These are phyloP conservation scores for Colletotrichum shisoi DNA, from an alignment of 2,329 filamentous ascomycete genomes.

Conservation along the genomic window DNA sequence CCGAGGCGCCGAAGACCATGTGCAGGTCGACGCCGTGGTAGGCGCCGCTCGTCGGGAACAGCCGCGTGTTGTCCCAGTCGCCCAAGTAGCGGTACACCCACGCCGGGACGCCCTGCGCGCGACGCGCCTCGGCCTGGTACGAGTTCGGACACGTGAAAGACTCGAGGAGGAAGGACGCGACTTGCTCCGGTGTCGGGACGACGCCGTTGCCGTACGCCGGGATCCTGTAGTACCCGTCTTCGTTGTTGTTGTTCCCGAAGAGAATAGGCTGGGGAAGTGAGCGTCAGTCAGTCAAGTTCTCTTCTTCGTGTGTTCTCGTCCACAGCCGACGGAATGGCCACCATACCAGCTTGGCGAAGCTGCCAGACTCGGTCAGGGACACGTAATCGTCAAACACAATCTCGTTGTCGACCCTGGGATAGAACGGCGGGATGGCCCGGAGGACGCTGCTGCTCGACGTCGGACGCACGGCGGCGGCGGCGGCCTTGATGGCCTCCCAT, in stretches of 20 bases:
- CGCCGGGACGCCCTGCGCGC: constrained; percentile 47
- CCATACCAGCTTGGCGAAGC: constrained; percentile 47
- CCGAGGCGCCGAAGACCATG: constrained; percentile 56
- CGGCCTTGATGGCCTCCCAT: constrained; percentile 50
- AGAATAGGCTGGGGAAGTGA: constrained; percentile 49
- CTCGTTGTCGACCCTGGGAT: constrained; percentile 52
- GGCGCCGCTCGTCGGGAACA: constrained; percentile 56
- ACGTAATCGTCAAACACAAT: constrained; percentile 54
- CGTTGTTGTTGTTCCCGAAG: constrained; percentile 55
- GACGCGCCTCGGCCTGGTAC: constrained; percentile 50
- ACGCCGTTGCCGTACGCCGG: constrained; percentile 52
- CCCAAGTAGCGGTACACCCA: constrained; percentile 60
- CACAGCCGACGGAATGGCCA: fast-evolving
- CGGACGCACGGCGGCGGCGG: constrained; percentile 49
- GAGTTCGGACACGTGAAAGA: constrained; percentile 58
- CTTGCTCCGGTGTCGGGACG: constrained; percentile 50
- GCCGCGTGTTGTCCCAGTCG: constrained; percentile 58
- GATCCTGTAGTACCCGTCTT: constrained; percentile 58
- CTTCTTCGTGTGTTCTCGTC: fast-evolving
- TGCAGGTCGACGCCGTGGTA: constrained; percentile 60
- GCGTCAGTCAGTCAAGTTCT: too few species aligned
- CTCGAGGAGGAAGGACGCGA: constrained; percentile 52
- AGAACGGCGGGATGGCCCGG: constrained; percentile 52
- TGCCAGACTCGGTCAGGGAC: constrained; percentile 45
- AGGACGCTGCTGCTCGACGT: constrained; percentile 48